Evolutionary conservation across 2,329 filamentous ascomycete species (phyloP).

Genomic region (Calonectria hawksworthii): DNA sequence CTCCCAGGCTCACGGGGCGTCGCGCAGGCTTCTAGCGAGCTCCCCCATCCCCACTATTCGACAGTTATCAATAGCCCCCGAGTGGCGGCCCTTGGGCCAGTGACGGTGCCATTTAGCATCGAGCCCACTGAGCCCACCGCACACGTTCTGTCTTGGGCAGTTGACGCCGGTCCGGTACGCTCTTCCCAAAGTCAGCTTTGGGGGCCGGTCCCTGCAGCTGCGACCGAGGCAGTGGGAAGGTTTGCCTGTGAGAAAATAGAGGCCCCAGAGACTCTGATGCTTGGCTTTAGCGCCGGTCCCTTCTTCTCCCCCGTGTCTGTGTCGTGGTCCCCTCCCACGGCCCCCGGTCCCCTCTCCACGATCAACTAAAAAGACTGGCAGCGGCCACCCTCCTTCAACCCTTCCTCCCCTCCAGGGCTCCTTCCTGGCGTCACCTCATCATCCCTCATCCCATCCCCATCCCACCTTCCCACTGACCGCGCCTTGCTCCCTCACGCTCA

Average conservation of each 20-base stretch:
- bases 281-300: neutral
- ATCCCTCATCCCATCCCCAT: constrained; percentile 25
- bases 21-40: constrained; percentile 39
- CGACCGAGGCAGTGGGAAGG: constrained; percentile 9
- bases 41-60: constrained; percentile 37
- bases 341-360: constrained; percentile 35
- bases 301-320: neutral
- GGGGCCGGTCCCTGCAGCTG: constrained; percentile 45
- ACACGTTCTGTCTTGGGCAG: constrained; percentile 17
- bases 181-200: constrained; percentile 16
- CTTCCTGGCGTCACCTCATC: constrained; percentile 26
- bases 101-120: constrained; percentile 3
- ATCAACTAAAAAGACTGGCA: constrained; percentile 31
- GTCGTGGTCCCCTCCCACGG: constrained; percentile 11
- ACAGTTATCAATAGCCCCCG: constrained; percentile 2
- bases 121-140: constrained; percentile 6
- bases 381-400: constrained; percentile 15
- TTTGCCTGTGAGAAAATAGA: constrained; percentile 9
- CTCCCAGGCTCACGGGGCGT: constrained; percentile 12
- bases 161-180: constrained; percentile 42
- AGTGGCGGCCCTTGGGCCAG: constrained; percentile 3
- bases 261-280: neutral
- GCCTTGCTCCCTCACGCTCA: constrained; percentile 32
- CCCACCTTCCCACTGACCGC: constrained; percentile 17
- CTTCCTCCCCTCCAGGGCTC: constrained; percentile 17